These are phyloP conservation scores for Phialocephala subalpina DNA, from an alignment of 2,329 filamentous ascomycete species.

Conservation along the genomic window DNA sequence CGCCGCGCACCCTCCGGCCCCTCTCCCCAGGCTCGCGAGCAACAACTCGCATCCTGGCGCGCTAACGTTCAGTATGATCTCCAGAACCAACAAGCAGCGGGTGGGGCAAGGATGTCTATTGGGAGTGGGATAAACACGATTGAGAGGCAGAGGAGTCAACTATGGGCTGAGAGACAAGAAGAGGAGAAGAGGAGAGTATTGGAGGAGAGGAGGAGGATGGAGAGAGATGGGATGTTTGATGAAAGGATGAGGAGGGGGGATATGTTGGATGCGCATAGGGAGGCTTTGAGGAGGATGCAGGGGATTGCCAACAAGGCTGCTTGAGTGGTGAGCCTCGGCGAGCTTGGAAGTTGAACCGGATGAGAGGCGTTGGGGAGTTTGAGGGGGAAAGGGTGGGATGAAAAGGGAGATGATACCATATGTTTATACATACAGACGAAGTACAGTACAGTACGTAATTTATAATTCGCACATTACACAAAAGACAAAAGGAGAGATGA, in stretches of 20 bases:
- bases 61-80: conserved; percentile 70
- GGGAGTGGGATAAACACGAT: conserved; percentile 47
- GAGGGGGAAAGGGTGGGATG: neutral
- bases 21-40: conserved; percentile 57
- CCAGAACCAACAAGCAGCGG: conserved; percentile 45
- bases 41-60: conserved; percentile 72
- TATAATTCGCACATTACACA: conserved; percentile 5
- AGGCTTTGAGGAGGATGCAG: conserved; percentile 84
- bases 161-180: conserved; percentile 63
- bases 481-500: neutral
- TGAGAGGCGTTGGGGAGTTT: neutral
- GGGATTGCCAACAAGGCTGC: conserved; percentile 36
- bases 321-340: too few species aligned
- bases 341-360: too few species aligned
- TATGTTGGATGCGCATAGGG: conserved; percentile 78
- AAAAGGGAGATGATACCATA: neutral
- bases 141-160: conserved; percentile 60
- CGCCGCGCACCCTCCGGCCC: conserved; percentile 54
- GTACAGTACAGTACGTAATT: conserved; percentile 3
- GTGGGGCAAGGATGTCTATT: neutral
- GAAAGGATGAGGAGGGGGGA: conserved; percentile 79
- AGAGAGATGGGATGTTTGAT: conserved; percentile 71
- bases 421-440: neutral
- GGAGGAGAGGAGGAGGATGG: conserved; percentile 63
- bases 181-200: conserved; percentile 66